Conservation (phyloP, 1,284 basidiomycete genomes). For the Marasmius sp. region DNA sequence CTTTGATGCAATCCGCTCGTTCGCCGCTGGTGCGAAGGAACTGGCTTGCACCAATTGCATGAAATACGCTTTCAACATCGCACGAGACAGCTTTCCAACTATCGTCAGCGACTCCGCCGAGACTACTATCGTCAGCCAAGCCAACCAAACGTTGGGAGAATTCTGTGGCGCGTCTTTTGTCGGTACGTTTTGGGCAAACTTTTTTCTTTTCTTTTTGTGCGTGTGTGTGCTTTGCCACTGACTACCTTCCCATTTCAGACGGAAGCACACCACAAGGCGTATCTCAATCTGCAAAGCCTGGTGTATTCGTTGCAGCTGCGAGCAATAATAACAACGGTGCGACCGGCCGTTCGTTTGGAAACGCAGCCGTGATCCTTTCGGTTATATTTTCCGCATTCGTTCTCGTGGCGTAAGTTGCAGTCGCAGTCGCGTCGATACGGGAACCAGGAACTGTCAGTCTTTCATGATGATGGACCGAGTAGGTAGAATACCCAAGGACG, state of each 20-base stretch:
- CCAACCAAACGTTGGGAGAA: constrained; percentile 19
- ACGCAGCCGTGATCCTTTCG: background rate
- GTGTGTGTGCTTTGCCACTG: no score
- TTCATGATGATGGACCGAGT: no score
- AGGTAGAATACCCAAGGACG: no score
- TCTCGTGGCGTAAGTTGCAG: background rate
- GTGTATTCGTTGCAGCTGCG: constrained; percentile 11
- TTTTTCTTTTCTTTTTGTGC: no score
- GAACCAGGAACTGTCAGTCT: no score
- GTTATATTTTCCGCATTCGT: constrained; percentile 3
- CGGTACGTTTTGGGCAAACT: constrained; percentile 36
- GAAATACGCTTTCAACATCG: constrained; percentile 42
- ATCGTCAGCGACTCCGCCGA: no score
- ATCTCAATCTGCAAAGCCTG: constrained; percentile 13
- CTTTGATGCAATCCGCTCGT: constrained; percentile 23
- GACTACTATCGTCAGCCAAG: constrained; percentile 23
- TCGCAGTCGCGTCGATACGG: no score
- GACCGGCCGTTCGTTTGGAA: constrained; percentile 1
- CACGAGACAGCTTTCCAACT: constrained; percentile 28
- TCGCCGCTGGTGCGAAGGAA: constrained; percentile 25
- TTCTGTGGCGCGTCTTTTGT: constrained; percentile 45
- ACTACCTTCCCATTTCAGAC: constrained; percentile 10
- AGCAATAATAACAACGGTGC: background rate
- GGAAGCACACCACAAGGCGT: constrained; percentile 15
- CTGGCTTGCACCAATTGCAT: constrained; percentile 47